These are phyloP conservation scores for Globisporangium parvum DNA, from an alignment of 352 stramenopile species.

Conservation along the genomic window DNA sequence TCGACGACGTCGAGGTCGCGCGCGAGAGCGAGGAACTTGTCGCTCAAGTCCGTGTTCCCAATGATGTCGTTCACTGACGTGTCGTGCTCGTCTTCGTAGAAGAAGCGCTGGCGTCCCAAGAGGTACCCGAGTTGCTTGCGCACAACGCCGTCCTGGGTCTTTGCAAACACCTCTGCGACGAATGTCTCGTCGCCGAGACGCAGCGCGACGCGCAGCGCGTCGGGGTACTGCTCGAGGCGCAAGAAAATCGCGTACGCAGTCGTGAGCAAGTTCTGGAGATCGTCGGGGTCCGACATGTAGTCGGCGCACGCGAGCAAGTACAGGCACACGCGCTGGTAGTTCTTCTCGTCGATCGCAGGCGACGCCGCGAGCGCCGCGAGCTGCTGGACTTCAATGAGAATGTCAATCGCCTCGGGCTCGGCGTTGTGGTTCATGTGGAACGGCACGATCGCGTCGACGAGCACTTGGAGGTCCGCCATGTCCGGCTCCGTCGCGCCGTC, in stretches of 20 bases:
- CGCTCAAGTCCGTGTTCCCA: constrained; percentile 94
- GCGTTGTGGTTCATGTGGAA: constrained; percentile 99
- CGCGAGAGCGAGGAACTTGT: constrained; percentile 95
- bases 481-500: constrained; percentile 56
- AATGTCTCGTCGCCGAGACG: constrained; percentile 83
- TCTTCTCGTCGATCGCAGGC: constrained; percentile 95
- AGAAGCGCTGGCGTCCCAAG: constrained; percentile 92
- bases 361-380: constrained; percentile 93
- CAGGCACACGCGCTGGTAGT: constrained; percentile 97
- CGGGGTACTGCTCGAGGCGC: constrained; percentile 90
- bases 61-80: constrained; percentile 92
- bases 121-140: constrained; percentile 95
- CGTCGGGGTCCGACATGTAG: constrained; percentile 98
- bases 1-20: constrained; percentile 97
- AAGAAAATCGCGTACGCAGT: constrained; percentile 95
- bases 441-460: constrained; percentile 98
- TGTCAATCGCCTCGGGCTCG: constrained; percentile 98
- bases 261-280: constrained; percentile 88
- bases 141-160: constrained; percentile 58
- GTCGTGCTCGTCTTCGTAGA: constrained; percentile 92
- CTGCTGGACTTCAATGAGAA: constrained; percentile 98
- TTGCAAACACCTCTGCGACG: constrained; percentile 72
- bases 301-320: constrained; percentile 98
- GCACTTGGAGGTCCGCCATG: constrained; percentile 88
- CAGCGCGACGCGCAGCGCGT: constrained; percentile 96